Percentiles rank a stretch among this genome's conserved stretches.
Conservation (phyloP, 2,329 filamentous ascomycete species). For the Amauroascus verrucosus region DNA sequence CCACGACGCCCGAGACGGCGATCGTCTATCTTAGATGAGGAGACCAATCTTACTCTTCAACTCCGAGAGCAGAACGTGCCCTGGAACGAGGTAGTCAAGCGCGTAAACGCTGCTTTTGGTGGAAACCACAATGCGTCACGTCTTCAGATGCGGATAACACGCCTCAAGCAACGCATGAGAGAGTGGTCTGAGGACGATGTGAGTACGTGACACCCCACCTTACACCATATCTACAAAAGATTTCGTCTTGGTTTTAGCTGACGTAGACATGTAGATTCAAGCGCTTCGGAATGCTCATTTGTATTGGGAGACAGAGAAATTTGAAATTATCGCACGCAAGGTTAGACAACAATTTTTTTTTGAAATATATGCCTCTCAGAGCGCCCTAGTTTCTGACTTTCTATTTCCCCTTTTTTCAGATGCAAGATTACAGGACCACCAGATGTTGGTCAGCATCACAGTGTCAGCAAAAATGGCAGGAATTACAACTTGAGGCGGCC, state of each 20-base stretch:
- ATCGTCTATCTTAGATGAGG: slow-evolving; percentile 31
- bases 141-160: slow-evolving; percentile 35
- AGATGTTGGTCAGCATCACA: slow-evolving; percentile 28
- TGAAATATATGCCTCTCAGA: neutral
- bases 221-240: neutral
- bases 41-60: slow-evolving; percentile 31
- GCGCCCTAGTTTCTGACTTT: neutral
- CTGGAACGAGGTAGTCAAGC: slow-evolving; percentile 32
- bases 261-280: slow-evolving; percentile 22
- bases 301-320: slow-evolving; percentile 32
- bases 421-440: slow-evolving; percentile 28
- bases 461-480: slow-evolving; percentile 24
- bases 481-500: slow-evolving; percentile 8
- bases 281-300: slow-evolving; percentile 30
- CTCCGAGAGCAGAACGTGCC: slow-evolving; percentile 30
- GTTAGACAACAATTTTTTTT: slow-evolving; percentile 18
- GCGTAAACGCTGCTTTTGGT: slow-evolving; percentile 29
- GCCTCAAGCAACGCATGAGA: slow-evolving; percentile 26
- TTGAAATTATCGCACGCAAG: slow-evolving; percentile 31
- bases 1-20: slow-evolving; percentile 10
- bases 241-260: slow-evolving; percentile 12
- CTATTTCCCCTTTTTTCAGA: slow-evolving; percentile 16
- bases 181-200: slow-evolving; percentile 36
- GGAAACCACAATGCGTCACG: slow-evolving; percentile 32
- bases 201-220: slow-evolving; percentile 29